phyloP scores from a whole-genome alignment of 1,139 yeast genomes.

The Hemisphaericaspora lyxosophila region DNA sequence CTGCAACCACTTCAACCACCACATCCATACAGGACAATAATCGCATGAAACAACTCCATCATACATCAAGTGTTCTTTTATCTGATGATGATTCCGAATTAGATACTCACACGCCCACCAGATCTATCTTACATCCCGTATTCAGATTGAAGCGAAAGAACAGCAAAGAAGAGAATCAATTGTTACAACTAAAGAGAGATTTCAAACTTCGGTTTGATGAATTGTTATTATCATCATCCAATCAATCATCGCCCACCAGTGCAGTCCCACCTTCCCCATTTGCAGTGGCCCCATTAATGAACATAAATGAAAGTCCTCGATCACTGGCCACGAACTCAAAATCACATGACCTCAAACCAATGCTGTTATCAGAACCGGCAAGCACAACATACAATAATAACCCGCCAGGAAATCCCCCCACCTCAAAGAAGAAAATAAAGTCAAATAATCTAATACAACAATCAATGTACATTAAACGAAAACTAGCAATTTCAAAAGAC shows the following conservation, averaged over 20 bases:
- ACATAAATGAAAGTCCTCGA: slow-evolving; percentile 15
- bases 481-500: slow-evolving; percentile 37
- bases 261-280: slow-evolving; percentile 11
- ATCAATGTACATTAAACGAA: slow-evolving; percentile 30
- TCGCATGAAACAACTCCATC: slow-evolving; percentile 2
- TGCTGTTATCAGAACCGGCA: slow-evolving; percentile 4
- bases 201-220: slow-evolving; percentile 33
- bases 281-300: slow-evolving; percentile 23
- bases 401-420: slow-evolving; percentile 7
- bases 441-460: slow-evolving; percentile 19
- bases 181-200: slow-evolving; percentile 24
- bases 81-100: slow-evolving; percentile 40
- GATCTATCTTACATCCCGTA: slow-evolving; percentile 20
- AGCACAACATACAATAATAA: slow-evolving; percentile 5
- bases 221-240: slow-evolving; percentile 1
- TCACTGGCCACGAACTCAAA: slow-evolving; percentile 3
- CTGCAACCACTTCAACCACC: neutral
- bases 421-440: slow-evolving; percentile 14
- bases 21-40: slow-evolving; percentile 4
- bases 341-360: slow-evolving; percentile 9
- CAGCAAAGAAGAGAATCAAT: slow-evolving; percentile 9
- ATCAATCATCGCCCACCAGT: slow-evolving; percentile 8
- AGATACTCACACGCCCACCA: slow-evolving; percentile 20
- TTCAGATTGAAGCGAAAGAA: slow-evolving; percentile 16
- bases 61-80: slow-evolving; percentile 20